Evolutionary conservation across 2,329 filamentous ascomycete genomes (phyloP).

Genomic region (Trichoderma oligosporum): DNA sequence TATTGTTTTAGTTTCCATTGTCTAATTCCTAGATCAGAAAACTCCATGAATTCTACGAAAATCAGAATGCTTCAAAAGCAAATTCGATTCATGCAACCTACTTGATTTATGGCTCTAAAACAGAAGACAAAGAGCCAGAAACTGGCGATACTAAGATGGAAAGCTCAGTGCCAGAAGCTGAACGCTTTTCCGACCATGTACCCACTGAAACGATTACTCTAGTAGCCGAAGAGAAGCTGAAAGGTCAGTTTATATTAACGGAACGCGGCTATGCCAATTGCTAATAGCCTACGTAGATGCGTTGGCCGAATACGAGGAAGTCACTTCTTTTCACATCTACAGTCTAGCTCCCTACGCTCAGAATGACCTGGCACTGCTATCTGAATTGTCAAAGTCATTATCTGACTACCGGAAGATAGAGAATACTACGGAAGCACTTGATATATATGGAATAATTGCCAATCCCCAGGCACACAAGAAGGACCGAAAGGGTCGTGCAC

Average conservation of each 20-base stretch:
- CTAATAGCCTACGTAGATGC: conserved; percentile 46
- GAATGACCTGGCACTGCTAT: conserved; percentile 65
- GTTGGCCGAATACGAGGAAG: conserved; percentile 65
- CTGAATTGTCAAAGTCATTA: conserved; percentile 64
- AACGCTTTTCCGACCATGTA: conserved; percentile 46
- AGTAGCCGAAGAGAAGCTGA: conserved; percentile 67
- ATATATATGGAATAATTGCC: conserved; percentile 68
- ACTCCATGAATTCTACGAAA: conserved; percentile 81
- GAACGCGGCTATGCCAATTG: neutral
- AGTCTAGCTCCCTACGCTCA: conserved; percentile 70
- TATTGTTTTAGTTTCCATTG: neutral
- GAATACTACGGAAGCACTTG: conserved; percentile 56
- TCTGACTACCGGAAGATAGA: conserved; percentile 52
- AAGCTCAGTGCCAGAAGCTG: conserved; percentile 57
- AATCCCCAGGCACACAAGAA: conserved; percentile 63
- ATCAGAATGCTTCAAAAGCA: conserved; percentile 76
- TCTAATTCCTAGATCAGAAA: conserved; percentile 55
- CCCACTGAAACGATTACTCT: conserved; percentile 60
- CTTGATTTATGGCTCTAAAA: conserved; percentile 69
- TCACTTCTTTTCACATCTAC: conserved; percentile 81
- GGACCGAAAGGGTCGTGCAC: conserved; percentile 37
- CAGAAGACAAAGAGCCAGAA: conserved; percentile 36
- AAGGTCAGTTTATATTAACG: conserved; percentile 45
- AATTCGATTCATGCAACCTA: conserved; percentile 89
- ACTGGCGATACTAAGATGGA: conserved; percentile 68